phyloP scores from a whole-genome alignment of 2,329 filamentous ascomycete species.

The Metarhizium guizhouense region DNA sequence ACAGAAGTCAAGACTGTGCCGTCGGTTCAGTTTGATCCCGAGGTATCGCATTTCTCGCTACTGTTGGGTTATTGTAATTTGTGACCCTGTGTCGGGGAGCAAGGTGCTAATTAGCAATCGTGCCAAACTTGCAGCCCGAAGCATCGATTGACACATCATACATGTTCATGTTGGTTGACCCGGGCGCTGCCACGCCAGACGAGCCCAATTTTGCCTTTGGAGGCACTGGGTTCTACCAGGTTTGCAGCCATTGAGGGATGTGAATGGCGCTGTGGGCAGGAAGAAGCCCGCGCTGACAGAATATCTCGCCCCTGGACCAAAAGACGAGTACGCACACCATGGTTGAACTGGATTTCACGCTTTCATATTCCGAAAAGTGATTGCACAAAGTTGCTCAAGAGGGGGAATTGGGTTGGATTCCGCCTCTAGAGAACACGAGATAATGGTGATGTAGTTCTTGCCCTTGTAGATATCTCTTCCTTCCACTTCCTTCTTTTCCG shows the following conservation, averaged over 20 bases:
- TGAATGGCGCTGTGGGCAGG: background rate
- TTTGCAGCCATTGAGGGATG: too few relatives aligned
- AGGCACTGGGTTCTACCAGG: too few relatives aligned
- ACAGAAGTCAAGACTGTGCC: constrained; percentile 23
- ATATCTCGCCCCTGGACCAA: constrained; percentile 35
- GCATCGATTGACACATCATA: too few relatives aligned
- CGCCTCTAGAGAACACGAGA: background rate
- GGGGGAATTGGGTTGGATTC: too few relatives aligned
- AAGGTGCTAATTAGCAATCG: constrained; percentile 1
- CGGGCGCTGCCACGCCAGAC: too few relatives aligned
- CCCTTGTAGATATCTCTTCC: constrained; percentile 28
- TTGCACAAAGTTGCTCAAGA: too few relatives aligned
- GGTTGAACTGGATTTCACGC: background rate
- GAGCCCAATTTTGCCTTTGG: too few relatives aligned
- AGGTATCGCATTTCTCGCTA: constrained; percentile 8
- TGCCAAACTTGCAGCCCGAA: too few relatives aligned
- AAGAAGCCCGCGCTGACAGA: constrained; percentile 28
- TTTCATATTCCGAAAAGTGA: background rate
- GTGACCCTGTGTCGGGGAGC: constrained; percentile 6
- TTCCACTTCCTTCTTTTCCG: constrained; percentile 30
- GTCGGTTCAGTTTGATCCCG: constrained; percentile 24
- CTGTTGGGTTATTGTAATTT: too few relatives aligned
- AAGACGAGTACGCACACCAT: constrained; percentile 31
- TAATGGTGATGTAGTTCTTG: constrained; percentile 25
- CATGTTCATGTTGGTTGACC: too few relatives aligned